These are phyloP conservation scores for Lotus japonicus DNA, from an alignment of 306 rosid species.

Conservation along the genomic window DNA sequence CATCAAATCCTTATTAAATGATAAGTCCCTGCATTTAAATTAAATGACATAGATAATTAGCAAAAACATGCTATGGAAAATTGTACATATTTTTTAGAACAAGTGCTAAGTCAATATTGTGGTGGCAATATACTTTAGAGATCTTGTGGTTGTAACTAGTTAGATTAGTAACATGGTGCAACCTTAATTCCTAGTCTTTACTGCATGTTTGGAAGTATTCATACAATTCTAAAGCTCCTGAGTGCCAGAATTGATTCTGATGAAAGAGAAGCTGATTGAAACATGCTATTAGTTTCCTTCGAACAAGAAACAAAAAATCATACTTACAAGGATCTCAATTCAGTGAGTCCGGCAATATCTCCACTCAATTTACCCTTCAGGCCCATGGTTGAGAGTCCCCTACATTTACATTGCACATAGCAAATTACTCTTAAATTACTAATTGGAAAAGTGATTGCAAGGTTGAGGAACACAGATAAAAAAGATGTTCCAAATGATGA, in stretches of 20 bases:
- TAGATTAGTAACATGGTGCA: neutral
- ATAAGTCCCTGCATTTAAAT: constrained; percentile 60
- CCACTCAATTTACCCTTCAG: constrained; percentile 58
- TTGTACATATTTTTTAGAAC: no score
- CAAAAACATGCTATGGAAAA: constrained; percentile 13
- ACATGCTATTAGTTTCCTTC: no score
- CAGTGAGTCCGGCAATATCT: constrained; percentile 63
- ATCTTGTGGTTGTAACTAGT: neutral
- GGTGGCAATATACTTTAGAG: no score
- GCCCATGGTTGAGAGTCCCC: constrained; percentile 68
- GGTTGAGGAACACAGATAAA: neutral
- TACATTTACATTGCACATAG: constrained; percentile 19
- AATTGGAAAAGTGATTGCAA: neutral
- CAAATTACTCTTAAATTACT: neutral
- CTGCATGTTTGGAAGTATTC: no score
- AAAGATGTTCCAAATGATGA: neutral
- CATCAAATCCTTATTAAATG: constrained; percentile 50
- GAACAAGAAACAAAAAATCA: neutral
- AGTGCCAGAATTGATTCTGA: no score
- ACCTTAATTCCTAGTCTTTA: no score
- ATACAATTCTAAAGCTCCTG: no score
- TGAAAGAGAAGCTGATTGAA: no score
- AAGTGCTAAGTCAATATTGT: no score
- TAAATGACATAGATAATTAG: constrained; percentile 7
- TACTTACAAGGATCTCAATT: constrained; percentile 70